Base-by-base conservation (phyloP, 2,329 filamentous ascomycete genomes). In the Coniochaeta pulveracea region DNA sequence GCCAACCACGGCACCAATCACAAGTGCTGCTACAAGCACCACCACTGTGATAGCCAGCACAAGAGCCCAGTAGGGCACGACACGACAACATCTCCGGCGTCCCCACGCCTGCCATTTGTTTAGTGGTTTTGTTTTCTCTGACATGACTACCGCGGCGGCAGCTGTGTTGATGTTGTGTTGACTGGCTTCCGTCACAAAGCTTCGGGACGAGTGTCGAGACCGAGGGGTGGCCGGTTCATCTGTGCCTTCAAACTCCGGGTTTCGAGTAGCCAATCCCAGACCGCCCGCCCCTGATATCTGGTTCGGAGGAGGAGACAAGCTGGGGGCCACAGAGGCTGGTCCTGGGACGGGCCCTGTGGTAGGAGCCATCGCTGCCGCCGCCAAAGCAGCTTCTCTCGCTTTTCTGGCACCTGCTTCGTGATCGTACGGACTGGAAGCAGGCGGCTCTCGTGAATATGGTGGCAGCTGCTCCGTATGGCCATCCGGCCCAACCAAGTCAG, bases 381-480 rank as follows among this genome's bases (percentile, higher is more conserved):
- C 33, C 5, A 31, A 32, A n/a, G 28, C 12, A 8, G 25, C 26
- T 14, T 54, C 50, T 12, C 53, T 44, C 31, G 59, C 54, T 47
- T 71, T 85, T 64, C 54, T 71, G 50, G 50, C 69, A 55, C 58
- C 78, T 1, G 63, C 63, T 36, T 85, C 80, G 34, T 93, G 83
- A 3, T 88, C 85, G 55, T 93, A 95, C n/a, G n/a, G n/a, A n/a
- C n/a, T n/a, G n/a, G n/a, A n/a, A n/a, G n/a, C n/a, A n/a, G n/a
- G n/a, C n/a, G n/a, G n/a, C n/a, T n/a, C n/a, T 52, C 85, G 71
- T 10, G 85, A 84, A 51, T 96, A 96, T 1, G 89, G 89, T 10
- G 89, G 89, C 12, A 95, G 62, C 53, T 93, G 85, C 55, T 96
- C 89, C 2, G 82, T 80, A 50, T 95, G 86, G 1, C 88, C 88